phyloP scores from a whole-genome alignment of 176 grass and related monocot species.

The Secale cereale region DNA sequence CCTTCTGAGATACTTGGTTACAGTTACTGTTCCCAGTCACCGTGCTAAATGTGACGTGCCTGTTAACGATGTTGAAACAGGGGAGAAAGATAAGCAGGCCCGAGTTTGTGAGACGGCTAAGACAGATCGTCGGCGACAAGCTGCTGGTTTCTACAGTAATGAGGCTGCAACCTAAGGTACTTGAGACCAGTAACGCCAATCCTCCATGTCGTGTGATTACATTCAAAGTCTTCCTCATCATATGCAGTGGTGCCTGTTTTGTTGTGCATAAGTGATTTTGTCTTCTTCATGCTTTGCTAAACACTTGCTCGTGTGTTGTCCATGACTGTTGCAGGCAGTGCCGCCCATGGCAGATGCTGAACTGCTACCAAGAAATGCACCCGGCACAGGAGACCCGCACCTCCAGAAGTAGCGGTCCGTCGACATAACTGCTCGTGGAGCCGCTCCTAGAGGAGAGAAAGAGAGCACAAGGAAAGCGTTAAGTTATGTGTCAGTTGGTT shows the following conservation, averaged over 20 bases:
- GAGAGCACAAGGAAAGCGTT: not conserved
- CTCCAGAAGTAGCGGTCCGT: conserved; percentile 5
- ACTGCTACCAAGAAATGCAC: not conserved
- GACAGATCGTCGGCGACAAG: conserved; percentile 66
- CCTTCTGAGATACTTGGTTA: not conserved
- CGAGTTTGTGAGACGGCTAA: conserved; percentile 50
- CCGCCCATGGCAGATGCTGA: not conserved
- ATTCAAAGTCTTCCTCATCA: not conserved
- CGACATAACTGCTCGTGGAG: not conserved
- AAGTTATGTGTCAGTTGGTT: too few species aligned
- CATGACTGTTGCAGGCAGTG: not conserved
- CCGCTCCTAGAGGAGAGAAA: not conserved
- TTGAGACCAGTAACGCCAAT: not conserved
- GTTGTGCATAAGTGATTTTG: not conserved
- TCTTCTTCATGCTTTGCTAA: not conserved
- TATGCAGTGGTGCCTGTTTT: not conserved
- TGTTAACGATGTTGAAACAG: conserved; percentile 37
- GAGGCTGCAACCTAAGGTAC: conserved; percentile 72
- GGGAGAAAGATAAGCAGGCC: conserved; percentile 66
- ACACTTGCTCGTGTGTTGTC: not conserved
- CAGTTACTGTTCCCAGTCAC: not conserved
- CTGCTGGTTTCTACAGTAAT: conserved; percentile 63
- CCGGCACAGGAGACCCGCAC: not conserved
- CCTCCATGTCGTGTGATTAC: not conserved
- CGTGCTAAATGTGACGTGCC: not conserved